phyloP scores from a whole-genome alignment of 129 eudicot species.

The Sambucus nigra region DNA sequence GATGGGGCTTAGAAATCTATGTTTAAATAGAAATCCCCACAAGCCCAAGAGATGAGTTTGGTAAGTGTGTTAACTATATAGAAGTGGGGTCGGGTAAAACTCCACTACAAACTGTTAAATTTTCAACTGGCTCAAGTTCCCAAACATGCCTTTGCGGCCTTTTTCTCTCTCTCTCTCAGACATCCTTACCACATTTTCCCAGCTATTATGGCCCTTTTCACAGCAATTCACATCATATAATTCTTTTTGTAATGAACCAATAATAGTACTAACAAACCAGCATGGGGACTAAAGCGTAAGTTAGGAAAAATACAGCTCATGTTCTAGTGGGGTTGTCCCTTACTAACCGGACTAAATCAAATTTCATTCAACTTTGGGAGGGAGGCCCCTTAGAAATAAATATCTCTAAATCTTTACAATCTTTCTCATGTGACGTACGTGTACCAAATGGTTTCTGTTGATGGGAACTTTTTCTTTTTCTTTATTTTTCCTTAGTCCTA shows the following conservation, averaged over 20 bases:
- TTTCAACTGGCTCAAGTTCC: conserved; percentile 33
- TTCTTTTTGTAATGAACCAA: too few species aligned
- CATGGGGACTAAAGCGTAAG: neutral
- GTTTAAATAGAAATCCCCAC: conserved; percentile 11
- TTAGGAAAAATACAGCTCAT: conserved; percentile 7
- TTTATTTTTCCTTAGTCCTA: too few species aligned
- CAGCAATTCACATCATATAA: neutral
- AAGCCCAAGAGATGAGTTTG: conserved; percentile 9
- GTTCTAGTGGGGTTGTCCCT: conserved; percentile 6
- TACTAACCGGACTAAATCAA: conserved; percentile 9
- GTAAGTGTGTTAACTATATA: conserved; percentile 9
- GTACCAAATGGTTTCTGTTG: too few species aligned
- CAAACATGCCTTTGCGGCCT: conserved; percentile 14
- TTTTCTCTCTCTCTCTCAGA: neutral
- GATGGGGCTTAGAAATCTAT: neutral
- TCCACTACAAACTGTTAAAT: conserved; percentile 12
- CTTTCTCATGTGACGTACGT: too few species aligned
- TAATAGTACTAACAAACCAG: too few species aligned
- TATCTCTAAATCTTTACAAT: too few species aligned
- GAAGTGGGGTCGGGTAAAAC: neutral
- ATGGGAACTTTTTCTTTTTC: too few species aligned
- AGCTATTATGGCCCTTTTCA: neutral
- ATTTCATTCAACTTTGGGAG: too few species aligned
- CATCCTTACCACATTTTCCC: neutral
- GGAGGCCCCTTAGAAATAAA: too few species aligned